phyloP scores from a whole-genome alignment of 345 rosid genomes.

The Populus simonii region DNA sequence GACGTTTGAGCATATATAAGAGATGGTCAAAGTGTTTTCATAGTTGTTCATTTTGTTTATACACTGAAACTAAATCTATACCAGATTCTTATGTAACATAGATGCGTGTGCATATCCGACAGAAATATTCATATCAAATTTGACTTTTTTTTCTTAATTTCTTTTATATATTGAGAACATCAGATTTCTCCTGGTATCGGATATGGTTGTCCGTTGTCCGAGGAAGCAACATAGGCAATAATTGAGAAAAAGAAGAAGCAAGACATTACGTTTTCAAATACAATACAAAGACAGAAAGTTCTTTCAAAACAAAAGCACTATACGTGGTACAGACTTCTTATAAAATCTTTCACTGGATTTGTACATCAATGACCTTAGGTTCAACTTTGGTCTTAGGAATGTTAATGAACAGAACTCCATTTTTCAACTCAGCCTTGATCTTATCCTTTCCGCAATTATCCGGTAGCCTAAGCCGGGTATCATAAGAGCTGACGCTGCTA shows the following conservation, averaged over 20 bases:
- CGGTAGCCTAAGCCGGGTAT: slow-evolving; percentile 20
- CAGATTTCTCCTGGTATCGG: too few species aligned
- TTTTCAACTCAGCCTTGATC: slow-evolving; percentile 19
- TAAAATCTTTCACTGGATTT: neutral
- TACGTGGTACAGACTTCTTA: neutral
- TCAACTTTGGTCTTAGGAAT: slow-evolving; percentile 48
- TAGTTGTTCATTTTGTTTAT: neutral
- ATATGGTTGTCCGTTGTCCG: too few species aligned
- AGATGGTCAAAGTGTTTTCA: neutral
- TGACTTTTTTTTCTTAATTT: too few species aligned
- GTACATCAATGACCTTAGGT: slow-evolving; percentile 15
- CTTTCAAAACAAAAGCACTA: neutral
- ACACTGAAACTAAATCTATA: neutral
- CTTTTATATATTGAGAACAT: too few species aligned
- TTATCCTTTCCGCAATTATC: slow-evolving; percentile 14
- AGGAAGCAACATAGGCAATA: neutral
- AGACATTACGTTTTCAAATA: neutral
- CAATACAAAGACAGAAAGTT: neutral
- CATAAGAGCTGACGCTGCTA: slow-evolving; percentile 11
- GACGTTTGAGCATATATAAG: neutral
- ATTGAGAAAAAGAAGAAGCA: neutral
- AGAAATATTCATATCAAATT: too few species aligned
- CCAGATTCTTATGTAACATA: too few species aligned
- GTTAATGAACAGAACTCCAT: slow-evolving; percentile 61
- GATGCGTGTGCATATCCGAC: too few species aligned